Evolutionary conservation across 345 rosid species (phyloP), one percentile per base, ranked within the genome.

Genomic region (Garcia nutans): DNA sequence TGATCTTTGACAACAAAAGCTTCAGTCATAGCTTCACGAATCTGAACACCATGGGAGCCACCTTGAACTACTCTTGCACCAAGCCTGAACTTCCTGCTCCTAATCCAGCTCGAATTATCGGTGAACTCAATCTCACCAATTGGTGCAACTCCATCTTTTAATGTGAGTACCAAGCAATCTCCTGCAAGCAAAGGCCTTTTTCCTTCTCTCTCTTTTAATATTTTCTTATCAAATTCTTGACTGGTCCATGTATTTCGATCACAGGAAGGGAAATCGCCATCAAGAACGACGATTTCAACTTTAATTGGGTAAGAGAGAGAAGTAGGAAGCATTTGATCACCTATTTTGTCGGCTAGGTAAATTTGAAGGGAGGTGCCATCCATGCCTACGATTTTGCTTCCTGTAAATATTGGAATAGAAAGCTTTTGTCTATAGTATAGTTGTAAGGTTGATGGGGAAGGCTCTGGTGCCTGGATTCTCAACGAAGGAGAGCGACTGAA

Each of bases 101-200:
- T 76, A n/a, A 90, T 82, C 99, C 99, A 95, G 74, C 99, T 95
- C 2, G 99, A 95, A 44, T 95, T 95, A 77, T 95, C 99, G 0
- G 99, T 95, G 22, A 95, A 90, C 83, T 88, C 97, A 16, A 95
- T 73, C 0, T 93, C 90, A 65, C 93, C 94, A 41, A 88, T 47
- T 0, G 72, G 4, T 20, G 83, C 94, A 37, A 74, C 50, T 17
- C 91, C 97, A 26, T 91, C 91, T 68, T 93, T 81, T 45, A 88
- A 33, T 20, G 85, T 87, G 42, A 88, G 78, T 8, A 74, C 83
- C 42, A 87, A 78, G 26, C 70, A 68, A 56, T 91, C 99, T 55
- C 99, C 99, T 31, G 99, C 80, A 9, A 95, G 91, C 79, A 95
- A 83, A 16, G 99, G 99, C n/a, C 99, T 78, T 76, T 88, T 93